Base-by-base conservation (phyloP, 495 filamentous ascomycete genomes). In the Saxispiralis lemnorum region DNA sequence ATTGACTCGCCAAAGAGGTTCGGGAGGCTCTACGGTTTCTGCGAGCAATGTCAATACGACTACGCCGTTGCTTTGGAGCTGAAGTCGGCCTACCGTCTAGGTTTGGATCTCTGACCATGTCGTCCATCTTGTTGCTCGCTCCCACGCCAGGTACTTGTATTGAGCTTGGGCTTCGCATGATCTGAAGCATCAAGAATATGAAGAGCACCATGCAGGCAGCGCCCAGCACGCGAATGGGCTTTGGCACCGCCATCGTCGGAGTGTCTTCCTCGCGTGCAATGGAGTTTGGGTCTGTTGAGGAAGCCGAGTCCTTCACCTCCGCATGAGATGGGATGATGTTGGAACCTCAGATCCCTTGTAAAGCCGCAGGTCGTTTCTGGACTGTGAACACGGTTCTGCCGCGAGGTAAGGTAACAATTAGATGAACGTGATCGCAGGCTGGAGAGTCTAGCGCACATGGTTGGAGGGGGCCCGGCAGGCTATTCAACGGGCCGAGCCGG, bases 11-110 rank as follows among this genome's bases (percentile, higher is more conserved):
- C 70, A 71, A 47, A 95, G 63, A 13, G 71, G 63, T 15, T 81
- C 85, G 44, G 77, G 70, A 20, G 87, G 87, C 63, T 95, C 87
- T 46, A 74, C 76, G 13, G 79, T 88, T 28, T 68, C 86, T 94
- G 24, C 44, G 1, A 15, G 7, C 17, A 15, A 41, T 17, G 20
- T 38, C 24, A 31, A 13, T 28, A 4, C 9, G 10, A n/a, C 14
- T 6, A 30, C 2, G 13, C 7, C 32, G 40, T 48, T 43, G 12
- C 7, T 24, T 18, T 12, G 7, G 31, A 15, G 7, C 20, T 31
- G 1, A 14, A 33, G 7, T 31, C 17, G 43, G 65, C 75, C 44
- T 68, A 89, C 86, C 75, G 59, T 92, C 82, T 56, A 88, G 57
- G 55, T 84, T 79, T 42, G 86, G 86, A 61, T 94, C 86, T 33